Percentiles rank a stretch among this genome's conserved stretches.
phyloP scores from a whole-genome alignment of 2,329 filamentous ascomycete species.

The Monilinia laxa region DNA sequence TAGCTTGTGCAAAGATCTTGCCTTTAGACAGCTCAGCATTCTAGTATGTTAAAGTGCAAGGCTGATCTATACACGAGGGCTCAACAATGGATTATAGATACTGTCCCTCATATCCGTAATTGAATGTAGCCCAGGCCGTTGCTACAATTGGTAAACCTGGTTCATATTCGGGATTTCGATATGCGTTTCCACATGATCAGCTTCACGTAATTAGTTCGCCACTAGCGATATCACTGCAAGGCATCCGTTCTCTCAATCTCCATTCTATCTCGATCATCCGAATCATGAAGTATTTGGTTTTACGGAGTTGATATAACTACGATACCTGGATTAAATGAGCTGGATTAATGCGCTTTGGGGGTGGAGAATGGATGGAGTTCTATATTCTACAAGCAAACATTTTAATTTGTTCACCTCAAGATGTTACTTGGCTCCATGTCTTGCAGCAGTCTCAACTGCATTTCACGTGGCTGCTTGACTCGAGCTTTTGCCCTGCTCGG shows the following conservation, averaged over 20 bases:
- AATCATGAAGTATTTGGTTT: no score
- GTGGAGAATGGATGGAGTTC: neutral
- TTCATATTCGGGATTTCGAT: neutral
- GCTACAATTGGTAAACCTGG: neutral
- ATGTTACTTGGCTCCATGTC: neutral
- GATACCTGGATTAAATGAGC: neutral
- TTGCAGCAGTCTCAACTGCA: neutral
- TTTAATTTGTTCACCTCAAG: neutral
- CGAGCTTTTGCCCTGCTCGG: neutral
- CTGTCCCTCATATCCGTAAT: neutral
- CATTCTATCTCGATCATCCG: no score
- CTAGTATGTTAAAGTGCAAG: neutral
- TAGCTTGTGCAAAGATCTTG: neutral
- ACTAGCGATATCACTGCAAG: neutral
- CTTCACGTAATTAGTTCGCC: neutral
- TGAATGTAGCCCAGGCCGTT: no score
- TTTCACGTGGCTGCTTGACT: neutral
- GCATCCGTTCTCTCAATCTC: neutral
- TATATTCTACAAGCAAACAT: neutral
- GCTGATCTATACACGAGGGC: neutral
- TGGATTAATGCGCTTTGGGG: neutral
- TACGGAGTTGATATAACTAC: neutral
- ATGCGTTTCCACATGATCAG: neutral
- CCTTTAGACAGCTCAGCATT: no score
- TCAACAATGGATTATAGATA: neutral